A percentile compares a stretch with the other conserved stretches of the same genome.
phyloP scores from a whole-genome alignment of 768 basidiomycete genomes.

The Gautieria morchelliformis region DNA sequence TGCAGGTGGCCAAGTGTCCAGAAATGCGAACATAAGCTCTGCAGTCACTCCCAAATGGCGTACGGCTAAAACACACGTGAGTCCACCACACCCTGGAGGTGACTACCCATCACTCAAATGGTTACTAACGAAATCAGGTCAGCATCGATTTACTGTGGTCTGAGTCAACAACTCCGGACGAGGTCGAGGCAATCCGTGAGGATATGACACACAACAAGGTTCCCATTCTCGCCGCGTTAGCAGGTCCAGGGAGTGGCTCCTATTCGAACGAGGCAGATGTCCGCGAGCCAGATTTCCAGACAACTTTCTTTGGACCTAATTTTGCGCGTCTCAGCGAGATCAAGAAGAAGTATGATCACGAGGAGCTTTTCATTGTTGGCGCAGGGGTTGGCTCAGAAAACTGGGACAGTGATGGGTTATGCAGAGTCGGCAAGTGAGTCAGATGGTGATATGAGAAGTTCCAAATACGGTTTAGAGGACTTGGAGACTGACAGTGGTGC shows the following conservation, averaged over 20 bases:
- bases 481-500: too few species aligned
- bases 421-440: too few species aligned
- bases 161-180: neutral
- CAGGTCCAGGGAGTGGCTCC: constrained; percentile 15
- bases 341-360: constrained; percentile 25
- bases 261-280: constrained; percentile 28
- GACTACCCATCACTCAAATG: neutral
- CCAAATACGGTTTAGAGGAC: too few species aligned
- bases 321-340: constrained; percentile 21
- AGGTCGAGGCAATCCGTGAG: constrained; percentile 11
- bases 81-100: constrained; percentile 4
- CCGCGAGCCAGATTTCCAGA: constrained; percentile 22
- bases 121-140: neutral
- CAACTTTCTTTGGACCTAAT: constrained; percentile 26
- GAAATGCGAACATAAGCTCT: constrained; percentile 23
- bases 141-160: neutral
- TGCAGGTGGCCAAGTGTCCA: constrained; percentile 20
- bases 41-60: constrained; percentile 29
- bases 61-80: constrained; percentile 28
- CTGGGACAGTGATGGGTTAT: too few species aligned
- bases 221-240: neutral
- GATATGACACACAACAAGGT: neutral
- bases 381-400: constrained; percentile 25
- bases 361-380: constrained; percentile 24
- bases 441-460: too few species aligned